These are phyloP conservation scores for Podospora sp. DNA, from an alignment of 495 filamentous ascomycete species.

Conservation along the genomic window DNA sequence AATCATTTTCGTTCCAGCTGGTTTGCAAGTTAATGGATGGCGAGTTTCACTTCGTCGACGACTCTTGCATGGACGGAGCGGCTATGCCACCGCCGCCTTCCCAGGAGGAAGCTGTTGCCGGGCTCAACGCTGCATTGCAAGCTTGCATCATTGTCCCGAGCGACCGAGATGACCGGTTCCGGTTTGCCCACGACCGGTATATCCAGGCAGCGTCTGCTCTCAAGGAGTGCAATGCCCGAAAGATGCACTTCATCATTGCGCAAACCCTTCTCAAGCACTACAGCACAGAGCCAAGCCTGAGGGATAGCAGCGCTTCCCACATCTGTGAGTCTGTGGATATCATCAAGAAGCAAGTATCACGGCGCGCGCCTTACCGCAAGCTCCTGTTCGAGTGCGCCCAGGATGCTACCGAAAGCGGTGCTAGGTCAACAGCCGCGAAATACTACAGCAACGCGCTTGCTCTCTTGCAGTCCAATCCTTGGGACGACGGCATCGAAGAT, in stretches of 20 bases:
- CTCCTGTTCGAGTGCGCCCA: constrained; percentile 76
- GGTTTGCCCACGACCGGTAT: constrained; percentile 84
- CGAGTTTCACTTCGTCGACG: constrained; percentile 61
- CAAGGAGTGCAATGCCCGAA: constrained; percentile 66
- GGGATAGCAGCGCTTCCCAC: constrained; percentile 74
- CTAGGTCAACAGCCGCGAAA: constrained; percentile 73
- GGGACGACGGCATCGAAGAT: constrained; percentile 70
- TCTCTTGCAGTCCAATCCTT: constrained; percentile 77
- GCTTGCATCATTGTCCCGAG: constrained; percentile 74
- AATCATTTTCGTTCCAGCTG: constrained; percentile 75
- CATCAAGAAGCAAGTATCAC: constrained; percentile 63
- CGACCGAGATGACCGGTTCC: constrained; percentile 73
- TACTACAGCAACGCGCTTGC: constrained; percentile 75
- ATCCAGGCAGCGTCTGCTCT: constrained; percentile 71
- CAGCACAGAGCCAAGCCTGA: constrained; percentile 54
- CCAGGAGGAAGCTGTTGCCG: constrained; percentile 57
- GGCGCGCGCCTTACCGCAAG: constrained; percentile 67
- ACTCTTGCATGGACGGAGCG: constrained; percentile 27
- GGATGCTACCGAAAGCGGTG: constrained; percentile 75
- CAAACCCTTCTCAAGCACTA: constrained; percentile 74
- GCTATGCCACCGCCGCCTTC: constrained; percentile 8
- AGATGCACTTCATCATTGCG: constrained; percentile 88
- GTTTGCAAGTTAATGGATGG: constrained; percentile 75
- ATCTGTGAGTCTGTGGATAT: constrained; percentile 72
- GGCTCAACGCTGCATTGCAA: constrained; percentile 76